phyloP scores from a whole-genome alignment of 306 rosid species.

The Cucurbita maxima region DNA sequence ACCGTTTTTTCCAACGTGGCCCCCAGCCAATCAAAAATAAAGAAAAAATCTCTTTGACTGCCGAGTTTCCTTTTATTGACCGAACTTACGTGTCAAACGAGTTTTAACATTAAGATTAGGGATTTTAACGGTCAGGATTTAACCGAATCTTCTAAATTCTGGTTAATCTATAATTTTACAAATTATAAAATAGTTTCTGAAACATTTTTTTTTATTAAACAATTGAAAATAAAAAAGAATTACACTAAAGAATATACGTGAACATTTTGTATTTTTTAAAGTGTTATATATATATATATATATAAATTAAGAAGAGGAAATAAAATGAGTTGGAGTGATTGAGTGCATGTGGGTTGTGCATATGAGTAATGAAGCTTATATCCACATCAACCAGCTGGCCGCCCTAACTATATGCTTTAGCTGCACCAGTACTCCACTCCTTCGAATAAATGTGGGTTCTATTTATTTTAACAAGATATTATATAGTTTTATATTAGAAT shows the following conservation, averaged over 20 bases:
- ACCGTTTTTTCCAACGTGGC: not conserved
- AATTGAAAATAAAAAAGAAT: not conserved
- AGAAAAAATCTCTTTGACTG: not conserved
- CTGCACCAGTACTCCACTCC: not conserved
- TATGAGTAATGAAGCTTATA: not conserved
- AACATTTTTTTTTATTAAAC: not conserved
- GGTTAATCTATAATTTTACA: not conserved
- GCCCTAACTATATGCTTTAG: not conserved
- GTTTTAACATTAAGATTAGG: not conserved
- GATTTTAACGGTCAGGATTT: not conserved
- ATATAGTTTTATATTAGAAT: too few species aligned
- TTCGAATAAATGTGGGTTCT: not conserved
- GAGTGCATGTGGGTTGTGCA: not conserved
- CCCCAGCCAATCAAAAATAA: not conserved
- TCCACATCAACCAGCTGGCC: slow-evolving; percentile 7
- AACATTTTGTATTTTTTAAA: too few species aligned
- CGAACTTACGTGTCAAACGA: not conserved
- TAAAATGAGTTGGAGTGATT: not conserved
- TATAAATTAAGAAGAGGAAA: not conserved
- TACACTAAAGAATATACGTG: not conserved
- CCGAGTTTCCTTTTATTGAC: not conserved
- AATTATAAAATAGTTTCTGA: not conserved
- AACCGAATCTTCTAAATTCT: not conserved
- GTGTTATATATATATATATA: too few species aligned
- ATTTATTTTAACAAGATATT: too few species aligned